Conservation (phyloP, 2,329 filamentous ascomycete species). For the Clonostachys solani region DNA sequence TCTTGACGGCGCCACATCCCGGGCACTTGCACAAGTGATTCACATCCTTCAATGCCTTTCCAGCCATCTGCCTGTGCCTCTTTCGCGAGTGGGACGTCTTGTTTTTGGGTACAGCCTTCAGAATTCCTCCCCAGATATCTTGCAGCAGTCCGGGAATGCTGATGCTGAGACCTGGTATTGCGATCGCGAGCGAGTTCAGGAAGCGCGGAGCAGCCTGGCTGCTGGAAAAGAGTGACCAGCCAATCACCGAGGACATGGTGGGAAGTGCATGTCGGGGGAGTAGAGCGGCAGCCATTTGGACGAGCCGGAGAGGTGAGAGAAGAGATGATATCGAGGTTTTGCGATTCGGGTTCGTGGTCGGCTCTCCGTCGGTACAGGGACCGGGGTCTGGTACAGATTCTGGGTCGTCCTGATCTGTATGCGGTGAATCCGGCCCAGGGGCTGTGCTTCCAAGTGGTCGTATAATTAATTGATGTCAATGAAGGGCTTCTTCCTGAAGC, state of each 20-base stretch:
- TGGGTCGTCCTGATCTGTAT: too few relatives aligned
- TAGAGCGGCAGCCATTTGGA: conserved; percentile 38
- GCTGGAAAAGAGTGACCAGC: conserved; percentile 37
- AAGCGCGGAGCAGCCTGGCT: conserved; percentile 40
- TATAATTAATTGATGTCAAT: too few relatives aligned
- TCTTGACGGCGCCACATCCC: conserved; percentile 82
- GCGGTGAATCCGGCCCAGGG: too few relatives aligned
- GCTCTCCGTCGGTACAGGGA: too few relatives aligned
- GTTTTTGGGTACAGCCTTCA: conserved; percentile 95
- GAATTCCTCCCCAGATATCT: conserved; percentile 87
- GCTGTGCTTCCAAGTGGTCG: too few relatives aligned
- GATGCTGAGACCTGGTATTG: conserved; percentile 56
- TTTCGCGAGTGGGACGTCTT: conserved; percentile 98
- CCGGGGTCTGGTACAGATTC: too few relatives aligned
- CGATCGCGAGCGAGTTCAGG: conserved; percentile 50
- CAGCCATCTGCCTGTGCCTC: conserved; percentile 88
- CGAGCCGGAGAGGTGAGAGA: conserved; percentile 31
- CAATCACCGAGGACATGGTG: conserved; percentile 31
- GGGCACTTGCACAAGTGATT: conserved; percentile 85
- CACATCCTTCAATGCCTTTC: conserved; percentile 90
- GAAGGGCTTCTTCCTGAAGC: too few relatives aligned
- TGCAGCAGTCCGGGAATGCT: conserved; percentile 58
- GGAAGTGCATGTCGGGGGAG: conserved; percentile 48
- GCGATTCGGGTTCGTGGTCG: too few relatives aligned
- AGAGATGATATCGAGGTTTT: too few relatives aligned